Conservation (phyloP, 768 basidiomycete genomes). For the Cyclocybe aegerita region DNA sequence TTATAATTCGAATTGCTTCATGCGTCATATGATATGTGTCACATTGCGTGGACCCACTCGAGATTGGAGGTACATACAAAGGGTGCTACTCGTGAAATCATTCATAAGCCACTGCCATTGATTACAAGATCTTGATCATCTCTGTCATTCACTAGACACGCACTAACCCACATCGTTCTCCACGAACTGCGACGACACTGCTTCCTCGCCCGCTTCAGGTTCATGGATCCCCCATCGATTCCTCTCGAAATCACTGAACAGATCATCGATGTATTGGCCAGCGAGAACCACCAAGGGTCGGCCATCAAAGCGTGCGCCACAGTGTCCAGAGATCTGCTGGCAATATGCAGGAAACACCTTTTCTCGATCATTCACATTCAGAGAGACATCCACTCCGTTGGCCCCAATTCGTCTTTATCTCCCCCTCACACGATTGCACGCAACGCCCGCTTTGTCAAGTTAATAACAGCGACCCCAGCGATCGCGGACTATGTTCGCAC, state of each 20-base stretch:
- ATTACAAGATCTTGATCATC: no score
- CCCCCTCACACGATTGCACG: not conserved
- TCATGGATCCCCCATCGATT: not conserved
- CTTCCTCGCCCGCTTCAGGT: no score
- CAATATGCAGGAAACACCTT: constrained; percentile 1
- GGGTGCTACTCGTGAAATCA: no score
- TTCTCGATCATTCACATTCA: constrained; percentile 1
- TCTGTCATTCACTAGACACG: no score
- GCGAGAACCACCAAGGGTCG: not conserved
- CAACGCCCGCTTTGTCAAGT: not conserved
- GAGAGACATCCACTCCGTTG: not conserved
- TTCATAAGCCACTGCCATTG: no score
- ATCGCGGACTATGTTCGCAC: constrained; percentile 4
- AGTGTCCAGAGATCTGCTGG: not conserved
- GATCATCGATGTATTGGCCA: constrained; percentile 2
- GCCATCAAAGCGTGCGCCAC: constrained; percentile 3
- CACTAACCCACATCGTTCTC: no score
- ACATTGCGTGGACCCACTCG: no score
- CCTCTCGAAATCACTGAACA: constrained; percentile 1
- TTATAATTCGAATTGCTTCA: no score
- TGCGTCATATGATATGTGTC: no score
- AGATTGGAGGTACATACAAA: no score
- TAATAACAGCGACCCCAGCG: not conserved
- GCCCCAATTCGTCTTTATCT: no score
- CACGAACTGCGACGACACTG: no score